phyloP scores from a whole-genome alignment of 345 rosid species.

The Fremontodendron californicum region DNA sequence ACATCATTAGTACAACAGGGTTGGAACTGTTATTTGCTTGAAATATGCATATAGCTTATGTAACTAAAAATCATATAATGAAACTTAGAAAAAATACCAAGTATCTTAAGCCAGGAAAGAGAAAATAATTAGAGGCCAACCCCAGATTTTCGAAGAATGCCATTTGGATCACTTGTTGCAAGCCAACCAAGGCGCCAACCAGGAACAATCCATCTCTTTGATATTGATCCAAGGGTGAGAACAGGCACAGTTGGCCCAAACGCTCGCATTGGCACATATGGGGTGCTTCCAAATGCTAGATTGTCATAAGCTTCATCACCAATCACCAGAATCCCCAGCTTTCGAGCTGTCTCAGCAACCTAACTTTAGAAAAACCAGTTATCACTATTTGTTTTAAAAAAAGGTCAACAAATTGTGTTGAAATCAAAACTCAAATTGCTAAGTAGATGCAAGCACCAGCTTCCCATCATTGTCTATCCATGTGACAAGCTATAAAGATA shows the following conservation, averaged over 20 bases:
- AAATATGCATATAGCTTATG: background rate
- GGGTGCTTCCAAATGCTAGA: constrained; percentile 47
- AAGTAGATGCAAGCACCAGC: background rate
- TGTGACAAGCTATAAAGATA: background rate
- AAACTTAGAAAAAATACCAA: background rate
- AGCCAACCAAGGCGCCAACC: constrained; percentile 83
- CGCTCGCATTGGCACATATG: constrained; percentile 57
- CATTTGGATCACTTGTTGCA: constrained; percentile 49
- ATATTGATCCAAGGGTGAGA: constrained; percentile 59
- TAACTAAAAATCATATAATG: background rate
- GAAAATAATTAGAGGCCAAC: constrained; percentile 22
- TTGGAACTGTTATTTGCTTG: background rate
- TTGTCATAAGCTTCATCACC: constrained; percentile 62
- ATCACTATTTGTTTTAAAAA: background rate
- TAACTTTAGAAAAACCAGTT: background rate
- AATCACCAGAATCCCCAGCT: constrained; percentile 58
- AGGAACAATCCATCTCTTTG: constrained; percentile 82
- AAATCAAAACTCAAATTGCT: background rate
- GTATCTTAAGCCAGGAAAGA: background rate
- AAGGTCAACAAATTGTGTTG: background rate
- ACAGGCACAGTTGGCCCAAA: constrained; percentile 55
- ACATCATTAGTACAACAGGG: background rate
- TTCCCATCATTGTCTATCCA: background rate
- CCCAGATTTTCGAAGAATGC: constrained; percentile 43
- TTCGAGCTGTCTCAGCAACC: constrained; percentile 59